Evolutionary conservation across 1,284 basidiomycete genomes (phyloP), one percentile per base, ranked within the genome.

Genomic region (Gymnopus androsaceus): DNA sequence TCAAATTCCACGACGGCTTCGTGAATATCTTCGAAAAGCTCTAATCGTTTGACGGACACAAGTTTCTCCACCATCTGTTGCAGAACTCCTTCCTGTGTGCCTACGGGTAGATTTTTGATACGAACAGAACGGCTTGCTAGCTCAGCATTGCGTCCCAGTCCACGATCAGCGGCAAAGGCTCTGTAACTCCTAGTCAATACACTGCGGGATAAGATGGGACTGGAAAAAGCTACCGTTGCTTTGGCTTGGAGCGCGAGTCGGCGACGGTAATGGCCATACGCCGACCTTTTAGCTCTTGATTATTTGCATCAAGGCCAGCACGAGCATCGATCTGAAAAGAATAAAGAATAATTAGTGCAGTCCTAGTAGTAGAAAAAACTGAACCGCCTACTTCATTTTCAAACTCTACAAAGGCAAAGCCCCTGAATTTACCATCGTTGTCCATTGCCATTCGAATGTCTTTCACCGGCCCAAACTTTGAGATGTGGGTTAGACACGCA

Each of bases 371-470:
- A 12, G 8, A 37, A 40, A n/a, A n/a, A 34, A 25, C 3, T 34
- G 8, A 64, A 33, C 17, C 5, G 23, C 80, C 53, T 61, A 92
- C 94, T 75, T 90, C 87, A 30, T 84, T 79, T 59, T 90, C 85
- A 68, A 93, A 98, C 66, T 98, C 95, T 19, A 99, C 80, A 65
- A 98, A 99, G 0, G 94, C 96, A 67, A 94, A 94, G 1, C 97
- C 96, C 69, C 88, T 93, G 37, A 81, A 80, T 36, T 83, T 77
- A 0, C 88, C 88, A 46, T 86, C 81, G 7, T 85, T 81, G 61
- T 94, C 90, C 54, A 82, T 74, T 0, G 85, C 84, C 65, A 98
- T 77, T 52, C 95, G 82, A 30, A 98, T 80, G 11, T 90, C 88
- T 64, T 89, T 92, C 54, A 98, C 74, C 0, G 75, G 66, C 1